Conservation (phyloP, 2,329 filamentous ascomycete genomes). For the Ascocoryne sarcoides region DNA sequence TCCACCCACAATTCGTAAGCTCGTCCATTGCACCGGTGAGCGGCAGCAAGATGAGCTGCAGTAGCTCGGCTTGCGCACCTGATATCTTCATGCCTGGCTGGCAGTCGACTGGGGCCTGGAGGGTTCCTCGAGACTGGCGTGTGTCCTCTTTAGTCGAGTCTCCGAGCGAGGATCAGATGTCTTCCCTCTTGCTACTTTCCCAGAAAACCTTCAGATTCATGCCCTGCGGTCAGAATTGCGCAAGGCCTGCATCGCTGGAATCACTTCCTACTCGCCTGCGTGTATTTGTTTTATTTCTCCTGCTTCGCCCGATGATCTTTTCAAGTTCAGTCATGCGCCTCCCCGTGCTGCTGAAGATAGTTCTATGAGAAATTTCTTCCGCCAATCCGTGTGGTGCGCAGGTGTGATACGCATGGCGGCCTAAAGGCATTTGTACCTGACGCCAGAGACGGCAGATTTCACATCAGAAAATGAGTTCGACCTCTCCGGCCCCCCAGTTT, state of each 20-base stretch:
- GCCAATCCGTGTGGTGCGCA: slow-evolving; percentile 11
- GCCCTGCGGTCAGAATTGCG: not conserved
- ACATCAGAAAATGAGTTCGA: not conserved
- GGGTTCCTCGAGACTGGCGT: slow-evolving; percentile 15
- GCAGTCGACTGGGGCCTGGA: slow-evolving; percentile 12
- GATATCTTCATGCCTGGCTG: slow-evolving; percentile 14
- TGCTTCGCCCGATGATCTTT: not conserved
- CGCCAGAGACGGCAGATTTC: slow-evolving; percentile 7
- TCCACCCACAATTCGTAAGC: slow-evolving; percentile 9
- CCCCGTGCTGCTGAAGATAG: slow-evolving; percentile 17
- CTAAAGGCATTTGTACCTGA: slow-evolving; percentile 24
- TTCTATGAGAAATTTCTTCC: slow-evolving; percentile 11
- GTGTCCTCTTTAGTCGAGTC: not conserved
- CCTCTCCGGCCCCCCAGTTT: too few species aligned
- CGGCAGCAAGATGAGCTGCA: slow-evolving; percentile 29
- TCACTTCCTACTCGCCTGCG: too few species aligned
- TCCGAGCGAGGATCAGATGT: not conserved
- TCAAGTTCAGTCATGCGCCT: slow-evolving; percentile 9
- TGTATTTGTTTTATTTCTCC: too few species aligned
- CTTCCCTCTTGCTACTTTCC: not conserved
- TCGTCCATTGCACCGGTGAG: slow-evolving; percentile 21
- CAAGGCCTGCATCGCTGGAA: not conserved
- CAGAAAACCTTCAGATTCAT: not conserved
- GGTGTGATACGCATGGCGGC: slow-evolving; percentile 22
- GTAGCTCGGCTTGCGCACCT: slow-evolving; percentile 20